Base-by-base conservation (phyloP, 257 asterid genomes). In the Fraxinus quadrangulata region DNA sequence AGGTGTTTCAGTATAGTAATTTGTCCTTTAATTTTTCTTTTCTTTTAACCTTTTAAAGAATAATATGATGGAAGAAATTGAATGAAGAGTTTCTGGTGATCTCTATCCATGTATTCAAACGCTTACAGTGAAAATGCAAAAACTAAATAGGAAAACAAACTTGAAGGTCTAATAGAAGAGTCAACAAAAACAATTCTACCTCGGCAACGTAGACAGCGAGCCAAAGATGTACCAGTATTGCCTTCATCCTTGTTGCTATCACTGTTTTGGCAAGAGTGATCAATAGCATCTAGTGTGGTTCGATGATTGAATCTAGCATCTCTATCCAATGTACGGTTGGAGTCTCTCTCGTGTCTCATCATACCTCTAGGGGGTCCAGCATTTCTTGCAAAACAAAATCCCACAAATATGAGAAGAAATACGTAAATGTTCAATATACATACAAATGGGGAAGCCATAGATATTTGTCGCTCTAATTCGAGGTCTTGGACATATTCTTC, bases 141-240 rank as follows among this genome's bases (percentile, higher is more conserved):
- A 26, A 26, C 30, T 26, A 26, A 26, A 26, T 26, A 26, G 30
- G 30, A n/a, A 26, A 26, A 26, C 30, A 26, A 0, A 26, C 30
- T 26, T 26, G 1, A 26, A 26, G 0, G 30, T 26, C 30, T 26
- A 26, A 26, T 26, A 26, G 30, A 26, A 26, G 1, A 26, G 30
- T 0, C 30, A 26, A 93, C 94, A 85, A 88, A 77, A 49, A 88
- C 21, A 67, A 88, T 90, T 63, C 96, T 84, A 59, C 94, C 94
- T 77, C 85, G 92, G 59, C 87, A 87, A 33, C 81, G 93, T 21
- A 90, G 79, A 28, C 93, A 91, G 21, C 78, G 82, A 45, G 79
- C 93, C 39, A 91, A 81, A 7, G 97, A 86, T 19, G 85, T 77
- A 39, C 88, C 83, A 24, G 79, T 67, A 72, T 71, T 79, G 24